These are phyloP conservation scores for Suillus occidentalis DNA, from an alignment of 768 basidiomycete species.

Conservation along the genomic window DNA sequence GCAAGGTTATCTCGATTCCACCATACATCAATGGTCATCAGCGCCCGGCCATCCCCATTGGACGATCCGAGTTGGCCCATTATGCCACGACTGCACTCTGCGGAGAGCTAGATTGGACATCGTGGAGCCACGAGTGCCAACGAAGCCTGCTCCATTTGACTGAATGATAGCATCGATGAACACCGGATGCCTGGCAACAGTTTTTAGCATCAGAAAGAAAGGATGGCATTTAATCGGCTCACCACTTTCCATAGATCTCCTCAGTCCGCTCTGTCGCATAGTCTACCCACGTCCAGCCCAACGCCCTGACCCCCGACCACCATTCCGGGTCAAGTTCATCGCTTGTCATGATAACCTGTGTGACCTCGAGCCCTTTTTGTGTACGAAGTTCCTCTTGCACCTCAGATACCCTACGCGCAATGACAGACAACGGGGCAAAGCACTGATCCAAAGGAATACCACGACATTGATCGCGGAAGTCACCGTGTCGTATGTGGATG, in stretches of 20 bases:
- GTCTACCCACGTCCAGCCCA: constrained; percentile 55
- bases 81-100: constrained; percentile 65
- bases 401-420: constrained; percentile 56
- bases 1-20: neutral
- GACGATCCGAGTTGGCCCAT: constrained; percentile 50
- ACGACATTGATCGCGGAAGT: constrained; percentile 50
- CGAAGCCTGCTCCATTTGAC: constrained; percentile 63
- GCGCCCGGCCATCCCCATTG: constrained; percentile 59
- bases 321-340: constrained; percentile 56
- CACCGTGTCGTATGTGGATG: constrained; percentile 56
- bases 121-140: constrained; percentile 71
- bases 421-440: constrained; percentile 51
- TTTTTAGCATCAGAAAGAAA: neutral
- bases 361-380: constrained; percentile 44
- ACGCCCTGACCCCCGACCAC: constrained; percentile 51
- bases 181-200: constrained; percentile 59
- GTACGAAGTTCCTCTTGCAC: constrained; percentile 49
- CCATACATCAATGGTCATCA: constrained; percentile 48
- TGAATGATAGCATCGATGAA: constrained; percentile 74
- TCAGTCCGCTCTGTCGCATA: constrained; percentile 43
- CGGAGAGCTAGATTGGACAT: constrained; percentile 66
- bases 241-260: constrained; percentile 52
- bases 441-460: constrained; percentile 44
- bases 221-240: constrained; percentile 14
- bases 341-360: constrained; percentile 62